Conservation (phyloP, 1,284 basidiomycete genomes). For the Microbotryum scabiosae region DNA sequence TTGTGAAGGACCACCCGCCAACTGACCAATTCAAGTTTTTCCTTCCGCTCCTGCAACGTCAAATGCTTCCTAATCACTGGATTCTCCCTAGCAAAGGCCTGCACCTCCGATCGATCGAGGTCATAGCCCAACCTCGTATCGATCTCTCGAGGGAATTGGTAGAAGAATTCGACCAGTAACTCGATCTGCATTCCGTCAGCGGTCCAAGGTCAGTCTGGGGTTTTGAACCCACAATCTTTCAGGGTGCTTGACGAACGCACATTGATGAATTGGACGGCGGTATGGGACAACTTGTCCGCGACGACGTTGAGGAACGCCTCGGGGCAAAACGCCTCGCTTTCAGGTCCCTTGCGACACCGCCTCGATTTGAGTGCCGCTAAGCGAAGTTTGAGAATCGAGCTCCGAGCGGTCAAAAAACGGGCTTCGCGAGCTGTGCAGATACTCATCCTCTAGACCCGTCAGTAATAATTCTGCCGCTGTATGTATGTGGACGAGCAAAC, state of each 20-base stretch:
- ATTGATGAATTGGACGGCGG: constrained; percentile 93
- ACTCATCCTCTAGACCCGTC: not conserved
- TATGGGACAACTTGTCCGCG: constrained; percentile 92
- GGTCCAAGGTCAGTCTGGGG: not conserved
- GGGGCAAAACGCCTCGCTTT: constrained; percentile 81
- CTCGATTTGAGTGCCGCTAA: constrained; percentile 74
- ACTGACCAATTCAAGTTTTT: constrained; percentile 86
- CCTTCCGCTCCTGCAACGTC: constrained; percentile 93
- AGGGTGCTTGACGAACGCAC: constrained; percentile 25
- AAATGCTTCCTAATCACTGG: constrained; percentile 74
- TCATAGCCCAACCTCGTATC: constrained; percentile 90
- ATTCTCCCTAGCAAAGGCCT: constrained; percentile 89
- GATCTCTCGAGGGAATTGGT: constrained; percentile 97
- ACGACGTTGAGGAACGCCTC: constrained; percentile 95
- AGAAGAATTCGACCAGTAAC: constrained; percentile 95
- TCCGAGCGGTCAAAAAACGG: constrained; percentile 70
- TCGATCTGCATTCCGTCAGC: constrained; percentile 56
- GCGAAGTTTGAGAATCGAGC: constrained; percentile 74
- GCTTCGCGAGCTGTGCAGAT: constrained; percentile 70
- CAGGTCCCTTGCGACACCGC: constrained; percentile 74
- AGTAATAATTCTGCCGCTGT: too few relatives aligned
- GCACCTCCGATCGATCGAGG: constrained; percentile 74
- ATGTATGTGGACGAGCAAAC: too few relatives aligned
- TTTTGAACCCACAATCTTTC: not conserved
- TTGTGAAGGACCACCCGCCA: not conserved